Evolutionary conservation across 768 basidiomycete genomes (phyloP).

Genomic region (Termitomyces sp.): DNA sequence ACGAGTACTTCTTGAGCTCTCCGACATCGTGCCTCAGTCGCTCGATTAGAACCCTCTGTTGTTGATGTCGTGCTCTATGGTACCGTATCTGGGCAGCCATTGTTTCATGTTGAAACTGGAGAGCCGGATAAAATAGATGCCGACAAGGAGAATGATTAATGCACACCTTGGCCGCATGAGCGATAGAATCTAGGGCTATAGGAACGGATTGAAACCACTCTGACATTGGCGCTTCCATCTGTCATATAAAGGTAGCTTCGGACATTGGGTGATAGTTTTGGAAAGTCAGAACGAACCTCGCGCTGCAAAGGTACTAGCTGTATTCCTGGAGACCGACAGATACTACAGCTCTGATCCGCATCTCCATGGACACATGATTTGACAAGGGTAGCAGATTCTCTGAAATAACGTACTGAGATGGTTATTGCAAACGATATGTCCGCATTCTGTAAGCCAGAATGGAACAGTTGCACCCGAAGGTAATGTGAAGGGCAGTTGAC

Average conservation of each 20-base stretch:
- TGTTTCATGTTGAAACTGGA: constrained; percentile 76
- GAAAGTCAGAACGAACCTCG: constrained; percentile 45
- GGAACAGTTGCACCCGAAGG: constrained; percentile 57
- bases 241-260: constrained; percentile 4
- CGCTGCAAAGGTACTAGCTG: constrained; percentile 70
- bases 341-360: constrained; percentile 69
- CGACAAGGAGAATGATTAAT: neutral
- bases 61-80: constrained; percentile 54
- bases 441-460: constrained; percentile 89
- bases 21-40: constrained; percentile 45
- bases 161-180: constrained; percentile 63
- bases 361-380: constrained; percentile 35
- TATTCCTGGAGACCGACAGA: constrained; percentile 60
- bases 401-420: constrained; percentile 62
- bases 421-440: constrained; percentile 80
- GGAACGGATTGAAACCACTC: constrained; percentile 75
- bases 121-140: neutral
- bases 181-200: constrained; percentile 55
- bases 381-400: neutral
- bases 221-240: constrained; percentile 83
- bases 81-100: constrained; percentile 65
- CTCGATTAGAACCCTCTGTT: constrained; percentile 51
- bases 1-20: constrained; percentile 56
- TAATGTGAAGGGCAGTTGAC: constrained; percentile 61
- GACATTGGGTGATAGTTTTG: neutral